Conservation (phyloP, 371 early-diverging fungal species). For the Zopfochytrium polystomum region DNA sequence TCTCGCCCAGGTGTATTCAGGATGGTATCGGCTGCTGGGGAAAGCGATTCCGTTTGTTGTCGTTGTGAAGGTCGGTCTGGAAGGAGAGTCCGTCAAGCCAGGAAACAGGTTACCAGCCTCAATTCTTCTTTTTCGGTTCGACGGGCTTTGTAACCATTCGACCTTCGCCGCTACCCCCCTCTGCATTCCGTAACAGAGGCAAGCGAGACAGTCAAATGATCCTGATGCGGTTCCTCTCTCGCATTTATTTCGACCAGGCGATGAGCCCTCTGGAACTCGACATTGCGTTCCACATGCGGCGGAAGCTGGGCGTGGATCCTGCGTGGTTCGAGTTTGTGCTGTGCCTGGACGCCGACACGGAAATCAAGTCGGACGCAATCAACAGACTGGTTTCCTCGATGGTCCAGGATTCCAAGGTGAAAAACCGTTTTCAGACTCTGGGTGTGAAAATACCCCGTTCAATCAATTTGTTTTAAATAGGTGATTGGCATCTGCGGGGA, state of each 20-base stretch:
- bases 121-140: too few species aligned
- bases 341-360: slow-evolving; percentile 92
- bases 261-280: slow-evolving; percentile 86
- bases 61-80: slow-evolving; percentile 76
- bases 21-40: slow-evolving; percentile 76
- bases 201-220: slow-evolving; percentile 99
- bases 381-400: slow-evolving; percentile 78
- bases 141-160: too few species aligned
- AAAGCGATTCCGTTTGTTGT: slow-evolving; percentile 75
- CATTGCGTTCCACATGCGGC: too few species aligned
- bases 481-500: slow-evolving; percentile 86
- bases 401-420: slow-evolving; percentile 78
- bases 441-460: too few species aligned
- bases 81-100: slow-evolving; percentile 60
- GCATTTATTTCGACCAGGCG: slow-evolving; percentile 74
- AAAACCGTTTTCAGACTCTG: too few species aligned
- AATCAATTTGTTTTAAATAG: too few species aligned
- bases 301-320: slow-evolving; percentile 72
- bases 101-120: too few species aligned
- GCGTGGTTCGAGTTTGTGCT: slow-evolving; percentile 82
- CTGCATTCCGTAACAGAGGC: too few species aligned
- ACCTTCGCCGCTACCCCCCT: too few species aligned
- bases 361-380: slow-evolving; percentile 73
- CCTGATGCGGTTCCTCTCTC: slow-evolving; percentile 95
- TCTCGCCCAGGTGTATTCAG: slow-evolving; percentile 95